Percentiles rank a stretch among this genome's conserved stretches.
Evolutionary conservation across 352 stramenopile species (phyloP).

Genomic region (Phytopythium oedochilum): DNA sequence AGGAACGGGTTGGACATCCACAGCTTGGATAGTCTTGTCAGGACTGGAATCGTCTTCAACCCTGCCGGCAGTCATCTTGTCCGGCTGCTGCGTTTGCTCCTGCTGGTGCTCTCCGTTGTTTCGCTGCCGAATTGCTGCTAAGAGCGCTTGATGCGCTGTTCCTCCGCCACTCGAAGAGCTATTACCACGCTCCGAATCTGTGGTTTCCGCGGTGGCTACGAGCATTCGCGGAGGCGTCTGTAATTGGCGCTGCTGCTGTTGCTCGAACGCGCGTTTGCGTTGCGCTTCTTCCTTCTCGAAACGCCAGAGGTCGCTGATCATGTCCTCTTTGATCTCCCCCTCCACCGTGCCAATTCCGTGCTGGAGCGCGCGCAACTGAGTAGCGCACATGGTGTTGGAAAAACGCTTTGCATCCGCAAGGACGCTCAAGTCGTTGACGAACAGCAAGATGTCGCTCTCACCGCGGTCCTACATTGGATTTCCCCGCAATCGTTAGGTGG

Average conservation of each 20-base stretch:
- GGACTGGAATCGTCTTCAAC: not conserved
- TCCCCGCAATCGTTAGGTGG: too few species aligned
- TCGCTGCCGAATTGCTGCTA: constrained; percentile 10
- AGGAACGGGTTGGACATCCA: not conserved
- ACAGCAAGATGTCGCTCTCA: constrained; percentile 60
- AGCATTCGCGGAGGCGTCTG: not conserved
- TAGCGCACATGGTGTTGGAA: constrained; percentile 64
- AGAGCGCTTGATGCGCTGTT: constrained; percentile 15
- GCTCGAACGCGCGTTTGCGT: constrained; percentile 26
- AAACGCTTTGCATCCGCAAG: constrained; percentile 57
- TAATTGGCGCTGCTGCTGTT: constrained; percentile 10
- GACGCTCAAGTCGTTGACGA: constrained; percentile 53
- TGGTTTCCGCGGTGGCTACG: not conserved
- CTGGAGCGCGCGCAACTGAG: constrained; percentile 43
- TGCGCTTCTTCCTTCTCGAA: constrained; percentile 45
- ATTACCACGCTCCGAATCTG: not conserved
- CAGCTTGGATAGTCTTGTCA: not conserved
- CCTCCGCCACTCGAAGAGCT: not conserved
- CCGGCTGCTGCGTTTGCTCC: too few species aligned
- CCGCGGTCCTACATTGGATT: constrained; percentile 46
- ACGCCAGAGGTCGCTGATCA: constrained; percentile 41
- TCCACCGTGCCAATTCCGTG: constrained; percentile 50
- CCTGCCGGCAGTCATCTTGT: too few species aligned
- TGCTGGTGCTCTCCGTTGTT: not conserved
- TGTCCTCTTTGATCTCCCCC: constrained; percentile 72